Conservation (phyloP, 352 stramenopile species). For the Globisporangium parvum region DNA sequence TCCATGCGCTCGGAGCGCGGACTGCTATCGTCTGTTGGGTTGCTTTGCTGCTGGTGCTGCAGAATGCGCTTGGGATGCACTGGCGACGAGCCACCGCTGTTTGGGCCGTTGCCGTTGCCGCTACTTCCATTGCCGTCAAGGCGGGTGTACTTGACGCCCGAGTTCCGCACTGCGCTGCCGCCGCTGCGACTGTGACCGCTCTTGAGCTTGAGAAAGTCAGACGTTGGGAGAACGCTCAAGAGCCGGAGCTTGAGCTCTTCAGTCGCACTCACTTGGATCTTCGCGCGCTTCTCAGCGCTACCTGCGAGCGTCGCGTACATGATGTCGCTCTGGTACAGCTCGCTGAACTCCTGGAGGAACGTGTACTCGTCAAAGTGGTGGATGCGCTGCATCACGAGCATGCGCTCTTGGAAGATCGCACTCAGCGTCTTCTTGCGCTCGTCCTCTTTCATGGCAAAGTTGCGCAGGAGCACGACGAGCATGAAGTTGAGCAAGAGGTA, state of each 20-base stretch:
- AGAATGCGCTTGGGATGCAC: constrained; percentile 4
- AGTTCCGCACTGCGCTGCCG: neutral
- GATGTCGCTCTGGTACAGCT: constrained; percentile 64
- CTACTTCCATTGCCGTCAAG: constrained; percentile 8
- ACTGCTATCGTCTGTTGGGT: neutral
- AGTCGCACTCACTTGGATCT: constrained; percentile 44
- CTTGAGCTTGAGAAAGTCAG: constrained; percentile 64
- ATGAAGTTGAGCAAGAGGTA: constrained; percentile 83
- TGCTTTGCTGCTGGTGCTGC: neutral
- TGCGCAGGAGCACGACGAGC: constrained; percentile 74
- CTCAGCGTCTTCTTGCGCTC: constrained; percentile 65
- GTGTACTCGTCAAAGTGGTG: constrained; percentile 74
- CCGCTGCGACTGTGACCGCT: constrained; percentile 13
- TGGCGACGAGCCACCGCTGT: neutral
- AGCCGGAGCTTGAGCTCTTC: constrained; percentile 59
- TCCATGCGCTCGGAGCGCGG: neutral
- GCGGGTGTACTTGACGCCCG: constrained; percentile 9
- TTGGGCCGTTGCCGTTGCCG: neutral
- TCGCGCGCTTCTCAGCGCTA: constrained; percentile 46
- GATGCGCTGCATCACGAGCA: constrained; percentile 74
- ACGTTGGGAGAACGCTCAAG: constrained; percentile 53
- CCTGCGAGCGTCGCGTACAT: constrained; percentile 74
- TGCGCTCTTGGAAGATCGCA: constrained; percentile 68
- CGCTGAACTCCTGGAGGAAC: constrained; percentile 73
- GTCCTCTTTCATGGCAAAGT: constrained; percentile 85